Percentiles rank a stretch among this genome's conserved stretches.
Conservation (phyloP, 768 basidiomycete species). For the Lactarius sp. region DNA sequence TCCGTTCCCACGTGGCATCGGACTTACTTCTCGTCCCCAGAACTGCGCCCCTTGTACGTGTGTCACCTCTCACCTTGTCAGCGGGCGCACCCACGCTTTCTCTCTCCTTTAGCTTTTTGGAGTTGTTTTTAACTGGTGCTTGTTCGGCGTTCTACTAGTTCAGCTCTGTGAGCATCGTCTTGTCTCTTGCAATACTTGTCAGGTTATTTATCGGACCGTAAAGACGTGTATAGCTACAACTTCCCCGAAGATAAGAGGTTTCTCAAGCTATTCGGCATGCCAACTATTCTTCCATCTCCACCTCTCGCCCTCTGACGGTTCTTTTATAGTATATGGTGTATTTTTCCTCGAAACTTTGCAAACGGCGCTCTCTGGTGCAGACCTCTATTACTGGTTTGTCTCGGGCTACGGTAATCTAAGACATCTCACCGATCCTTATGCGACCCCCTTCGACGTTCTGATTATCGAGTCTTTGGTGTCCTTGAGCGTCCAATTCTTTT, state of each 20-base stretch:
- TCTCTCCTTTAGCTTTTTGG: constrained; percentile 11
- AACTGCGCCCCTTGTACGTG: constrained; percentile 9
- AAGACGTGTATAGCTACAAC: constrained; percentile 19
- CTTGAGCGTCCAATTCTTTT: constrained; percentile 31
- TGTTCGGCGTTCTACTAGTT: constrained; percentile 8
- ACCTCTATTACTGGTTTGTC: constrained; percentile 15
- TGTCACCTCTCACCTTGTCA: background rate
- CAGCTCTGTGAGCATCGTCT: constrained; percentile 5
- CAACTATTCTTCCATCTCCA: background rate
- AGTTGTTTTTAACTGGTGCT: constrained; percentile 9
- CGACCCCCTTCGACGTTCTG: constrained; percentile 23
- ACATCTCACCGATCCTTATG: background rate
- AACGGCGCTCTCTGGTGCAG: background rate
- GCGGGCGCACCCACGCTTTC: background rate
- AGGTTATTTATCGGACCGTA: background rate
- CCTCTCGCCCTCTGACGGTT: constrained; percentile 18
- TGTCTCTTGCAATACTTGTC: background rate
- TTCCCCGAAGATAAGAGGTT: background rate
- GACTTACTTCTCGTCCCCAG: background rate
- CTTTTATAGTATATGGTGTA: constrained; percentile 8
- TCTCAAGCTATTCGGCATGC: constrained; percentile 4
- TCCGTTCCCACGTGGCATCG: too few species aligned
- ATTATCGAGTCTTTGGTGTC: constrained; percentile 28
- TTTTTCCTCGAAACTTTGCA: constrained; percentile 7
- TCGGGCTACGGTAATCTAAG: constrained; percentile 6